Evolutionary conservation across 371 early-diverging fungal genomes (phyloP).

Genomic region (Mortierella sp.): DNA sequence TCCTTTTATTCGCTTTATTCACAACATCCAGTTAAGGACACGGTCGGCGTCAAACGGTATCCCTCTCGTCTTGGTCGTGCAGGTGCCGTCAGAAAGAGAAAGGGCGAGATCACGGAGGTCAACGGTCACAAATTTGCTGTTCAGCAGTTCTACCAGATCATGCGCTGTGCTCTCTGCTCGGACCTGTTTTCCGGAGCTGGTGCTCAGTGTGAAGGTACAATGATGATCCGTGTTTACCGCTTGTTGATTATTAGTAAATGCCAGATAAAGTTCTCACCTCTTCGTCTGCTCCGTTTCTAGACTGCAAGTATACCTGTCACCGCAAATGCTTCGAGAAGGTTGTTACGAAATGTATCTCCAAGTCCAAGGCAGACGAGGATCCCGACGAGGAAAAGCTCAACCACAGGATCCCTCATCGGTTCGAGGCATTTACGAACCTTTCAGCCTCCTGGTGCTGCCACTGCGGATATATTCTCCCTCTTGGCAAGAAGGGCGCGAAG

Average conservation of each 20-base stretch:
- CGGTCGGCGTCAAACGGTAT: slow-evolving; percentile 63
- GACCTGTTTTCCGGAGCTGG: slow-evolving; percentile 89
- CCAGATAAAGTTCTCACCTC: neutral
- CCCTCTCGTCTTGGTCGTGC: slow-evolving; percentile 83
- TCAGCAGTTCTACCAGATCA: slow-evolving; percentile 88
- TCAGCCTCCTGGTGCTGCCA: slow-evolving; percentile 96
- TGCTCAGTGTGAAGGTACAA: slow-evolving; percentile 88
- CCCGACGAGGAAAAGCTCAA: slow-evolving; percentile 74
- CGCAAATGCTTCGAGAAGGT: slow-evolving; percentile 87
- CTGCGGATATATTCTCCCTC: slow-evolving; percentile 94
- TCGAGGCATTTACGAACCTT: slow-evolving; percentile 79
- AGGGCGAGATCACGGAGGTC: slow-evolving; percentile 77
- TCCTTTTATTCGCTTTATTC: neutral
- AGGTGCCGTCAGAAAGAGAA: slow-evolving; percentile 88
- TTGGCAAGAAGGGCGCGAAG: slow-evolving; percentile 79
- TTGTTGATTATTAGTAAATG: neutral
- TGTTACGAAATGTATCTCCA: slow-evolving; percentile 91
- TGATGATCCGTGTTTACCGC: neutral
- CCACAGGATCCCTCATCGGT: slow-evolving; percentile 96
- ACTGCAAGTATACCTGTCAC: slow-evolving; percentile 95
- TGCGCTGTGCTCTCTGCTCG: slow-evolving; percentile 94
- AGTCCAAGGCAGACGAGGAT: slow-evolving; percentile 67
- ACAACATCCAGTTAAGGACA: slow-evolving; percentile 57
- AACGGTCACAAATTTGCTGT: slow-evolving; percentile 92
- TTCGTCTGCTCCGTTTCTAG: slow-evolving; percentile 52